These are phyloP conservation scores for Blepharisma japonicum DNA, from an alignment of 73 alveolate genomes.

Conservation along the genomic window DNA sequence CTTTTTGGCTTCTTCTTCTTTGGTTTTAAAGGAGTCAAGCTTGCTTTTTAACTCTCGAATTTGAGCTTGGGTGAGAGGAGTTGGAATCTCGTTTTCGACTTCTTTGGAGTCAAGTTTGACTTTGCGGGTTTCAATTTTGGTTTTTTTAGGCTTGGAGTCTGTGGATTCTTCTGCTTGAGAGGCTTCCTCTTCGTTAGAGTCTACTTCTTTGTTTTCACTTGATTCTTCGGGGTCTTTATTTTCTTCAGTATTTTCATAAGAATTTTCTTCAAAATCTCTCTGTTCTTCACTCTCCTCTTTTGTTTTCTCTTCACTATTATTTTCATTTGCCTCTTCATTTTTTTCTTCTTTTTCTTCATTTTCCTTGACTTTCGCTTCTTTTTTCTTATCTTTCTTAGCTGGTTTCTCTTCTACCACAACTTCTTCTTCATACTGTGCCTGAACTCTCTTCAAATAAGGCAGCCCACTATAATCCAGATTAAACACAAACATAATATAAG, in stretches of 20 bases:
- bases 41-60: background rate
- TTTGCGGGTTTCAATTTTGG: background rate
- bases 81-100: slow-evolving; percentile 1
- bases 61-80: background rate
- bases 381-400: background rate
- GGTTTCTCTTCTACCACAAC: background rate
- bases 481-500: background rate
- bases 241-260: background rate
- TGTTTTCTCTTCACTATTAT: background rate
- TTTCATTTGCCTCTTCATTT: background rate
- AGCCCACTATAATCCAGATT: background rate
- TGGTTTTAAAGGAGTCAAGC: background rate
- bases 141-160: background rate
- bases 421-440: background rate
- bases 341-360: background rate
- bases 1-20: background rate
- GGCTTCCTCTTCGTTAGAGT: background rate
- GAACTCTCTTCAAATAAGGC: background rate
- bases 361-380: background rate
- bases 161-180: background rate
- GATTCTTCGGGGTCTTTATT: background rate
- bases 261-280: background rate
- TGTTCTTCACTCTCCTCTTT: background rate
- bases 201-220: background rate
- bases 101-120: background rate